Evolutionary conservation across 2,329 filamentous ascomycete genomes (phyloP).

Genomic region (Colletotrichum orbiculare): DNA sequence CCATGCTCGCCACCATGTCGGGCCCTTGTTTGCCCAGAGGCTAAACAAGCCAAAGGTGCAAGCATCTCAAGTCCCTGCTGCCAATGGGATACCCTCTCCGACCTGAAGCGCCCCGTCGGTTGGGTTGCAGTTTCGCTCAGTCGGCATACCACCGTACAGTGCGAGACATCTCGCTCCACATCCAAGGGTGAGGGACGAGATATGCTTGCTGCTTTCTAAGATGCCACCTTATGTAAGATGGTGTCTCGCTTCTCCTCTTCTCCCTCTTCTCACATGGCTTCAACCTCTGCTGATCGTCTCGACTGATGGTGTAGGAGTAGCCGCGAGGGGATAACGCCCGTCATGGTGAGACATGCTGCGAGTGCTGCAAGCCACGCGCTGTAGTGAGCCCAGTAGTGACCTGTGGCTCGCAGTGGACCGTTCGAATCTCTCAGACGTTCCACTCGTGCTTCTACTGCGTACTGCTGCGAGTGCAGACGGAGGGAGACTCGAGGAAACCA

Average conservation of each 20-base stretch:
- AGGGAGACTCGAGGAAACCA: background rate
- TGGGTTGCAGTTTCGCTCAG: constrained; percentile 7
- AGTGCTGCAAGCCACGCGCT: constrained; percentile 8
- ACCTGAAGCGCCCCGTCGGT: constrained; percentile 19
- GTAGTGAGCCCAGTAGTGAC: background rate
- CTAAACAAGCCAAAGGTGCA: constrained; percentile 18
- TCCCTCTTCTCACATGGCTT: background rate
- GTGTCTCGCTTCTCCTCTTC: background rate
- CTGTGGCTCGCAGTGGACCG: background rate
- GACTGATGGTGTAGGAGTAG: background rate
- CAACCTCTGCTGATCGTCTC: constrained; percentile 2
- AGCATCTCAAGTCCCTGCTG: constrained; percentile 14
- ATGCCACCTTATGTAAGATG: constrained; percentile 20
- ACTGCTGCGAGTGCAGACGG: constrained; percentile 1
- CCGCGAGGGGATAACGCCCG: constrained; percentile 17
- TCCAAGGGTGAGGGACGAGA: constrained; percentile 8
- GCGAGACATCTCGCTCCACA: constrained; percentile 7
- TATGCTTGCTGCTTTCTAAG: constrained; percentile 16
- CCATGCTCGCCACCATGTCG: constrained; percentile 16
- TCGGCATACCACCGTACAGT: constrained; percentile 15
- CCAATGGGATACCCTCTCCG: constrained; percentile 6
- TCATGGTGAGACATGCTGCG: constrained; percentile 30
- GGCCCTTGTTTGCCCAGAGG: constrained; percentile 24
- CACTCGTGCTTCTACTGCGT: constrained; percentile 8
- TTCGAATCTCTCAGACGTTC: constrained; percentile 7